Evolutionary conservation across 2,329 filamentous ascomycete genomes (phyloP), one percentile per base, ranked within the genome.

Genomic region (Paraphoma sp.): DNA sequence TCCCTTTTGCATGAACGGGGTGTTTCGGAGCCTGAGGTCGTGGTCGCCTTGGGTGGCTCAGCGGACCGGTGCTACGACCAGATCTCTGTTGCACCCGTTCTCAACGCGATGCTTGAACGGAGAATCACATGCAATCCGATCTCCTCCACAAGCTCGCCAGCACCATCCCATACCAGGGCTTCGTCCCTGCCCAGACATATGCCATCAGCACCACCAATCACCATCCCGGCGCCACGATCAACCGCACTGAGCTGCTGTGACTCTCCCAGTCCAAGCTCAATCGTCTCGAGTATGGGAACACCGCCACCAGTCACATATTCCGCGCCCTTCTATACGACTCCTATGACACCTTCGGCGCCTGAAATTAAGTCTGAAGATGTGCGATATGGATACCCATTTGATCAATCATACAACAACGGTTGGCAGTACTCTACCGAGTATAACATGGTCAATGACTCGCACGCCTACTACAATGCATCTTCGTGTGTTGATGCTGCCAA

Each of bases 1-100:
- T 77, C 77, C 14, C 78, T 92, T 16, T 80, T 92, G 33, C 78
- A 80, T 49, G 76, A 82, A 43, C 79, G 84, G 62, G 88, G 89
- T 3, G 77, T 90, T 18, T 73, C 78, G 42, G 84, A 88, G 56
- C 77, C 81, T 7, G 83, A 84, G 43, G 82, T 90, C 54, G 51
- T 65, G 14, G 59, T 66, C 14, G 70, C 69, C 17, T 63, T 75
- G 31, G 68, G 67, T 8, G 60, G 62, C 8, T 45, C 64, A 14
- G 54, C 57, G 17, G 69, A 73, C 17, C 58, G 54, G 47, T 63
- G 64, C 14, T 64, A 68, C 42, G 70, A 74, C n/a, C 66, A 73
- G 7, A 50, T 63, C 9, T 72, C 73, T 41, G 67, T 68, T 11
- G 64, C 65, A 28, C 56, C 71, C n/a, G 58, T 54, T 1, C 62